Conservation (phyloP, 2,329 filamentous ascomycete species). For the Tolypocladium paradoxum region DNA sequence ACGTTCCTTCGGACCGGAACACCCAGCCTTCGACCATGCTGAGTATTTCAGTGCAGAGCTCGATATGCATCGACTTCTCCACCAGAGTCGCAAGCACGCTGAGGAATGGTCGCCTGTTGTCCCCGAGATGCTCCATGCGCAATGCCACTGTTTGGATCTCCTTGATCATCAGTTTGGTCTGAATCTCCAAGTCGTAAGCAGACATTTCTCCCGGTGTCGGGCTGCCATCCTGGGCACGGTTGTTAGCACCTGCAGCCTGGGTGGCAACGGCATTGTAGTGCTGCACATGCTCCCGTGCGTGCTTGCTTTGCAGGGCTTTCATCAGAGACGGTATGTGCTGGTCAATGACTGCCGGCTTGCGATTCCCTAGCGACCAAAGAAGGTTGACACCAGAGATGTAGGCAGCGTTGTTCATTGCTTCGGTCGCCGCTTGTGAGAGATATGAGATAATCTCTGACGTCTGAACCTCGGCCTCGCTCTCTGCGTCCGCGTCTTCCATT, state of each 20-base stretch:
- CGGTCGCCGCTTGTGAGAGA: constrained; percentile 75
- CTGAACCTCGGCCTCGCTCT: constrained; percentile 70
- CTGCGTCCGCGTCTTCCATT: constrained; percentile 69
- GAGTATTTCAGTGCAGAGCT: constrained; percentile 84
- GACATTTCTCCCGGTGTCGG: constrained; percentile 48
- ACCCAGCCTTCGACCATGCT: constrained; percentile 94
- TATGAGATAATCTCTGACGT: constrained; percentile 82
- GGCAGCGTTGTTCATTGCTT: constrained; percentile 70
- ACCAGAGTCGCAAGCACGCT: constrained; percentile 91
- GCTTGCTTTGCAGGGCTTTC: constrained; percentile 85
- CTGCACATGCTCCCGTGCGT: constrained; percentile 86
- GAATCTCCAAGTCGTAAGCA: constrained; percentile 74
- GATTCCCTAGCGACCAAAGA: constrained; percentile 80
- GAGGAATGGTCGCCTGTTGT: constrained; percentile 84
- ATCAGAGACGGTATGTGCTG: constrained; percentile 79
- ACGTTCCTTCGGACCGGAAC: constrained; percentile 87
- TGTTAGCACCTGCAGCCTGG: constrained; percentile 31
- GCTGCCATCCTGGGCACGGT: constrained; percentile 42
- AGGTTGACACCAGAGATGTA: constrained; percentile 87
- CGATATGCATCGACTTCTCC: constrained; percentile 82
- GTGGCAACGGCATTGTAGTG: constrained; percentile 52
- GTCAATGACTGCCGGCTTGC: constrained; percentile 79
- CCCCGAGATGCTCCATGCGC: constrained; percentile 84
- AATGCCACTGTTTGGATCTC: constrained; percentile 86
- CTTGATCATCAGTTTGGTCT: constrained; percentile 85